Base-by-base conservation (phyloP, 148 eudicot genomes). In the Cornus controversa region DNA sequence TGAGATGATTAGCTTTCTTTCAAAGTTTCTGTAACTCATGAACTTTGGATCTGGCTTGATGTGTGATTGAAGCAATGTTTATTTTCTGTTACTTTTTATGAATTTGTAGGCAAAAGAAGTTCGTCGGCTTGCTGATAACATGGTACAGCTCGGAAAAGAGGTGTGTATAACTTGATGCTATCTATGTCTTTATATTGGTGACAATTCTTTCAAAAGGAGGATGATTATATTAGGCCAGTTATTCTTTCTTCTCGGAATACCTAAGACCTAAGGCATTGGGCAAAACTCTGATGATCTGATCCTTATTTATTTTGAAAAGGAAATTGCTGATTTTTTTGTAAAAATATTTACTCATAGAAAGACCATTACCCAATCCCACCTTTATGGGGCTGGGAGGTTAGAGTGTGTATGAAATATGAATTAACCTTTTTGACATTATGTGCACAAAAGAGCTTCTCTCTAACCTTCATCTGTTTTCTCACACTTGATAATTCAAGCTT, bases 61-160 rank as follows among this genome's bases (percentile, higher is more conserved):
- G 15, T 1, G 15, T 50, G 18, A 50, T 50, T 50, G 20, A 50
- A 50, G 20, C 18, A 2, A 50, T 50, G 18, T 15, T 1, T 50
- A 3, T 50, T 13, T 50, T 40, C 45, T 40, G 45, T 50, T 50
- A 50, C 34, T 31, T 31, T 31, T 31, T 31, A 31, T 31, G 34
- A 13, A 16, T 11, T 50, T 73, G 66, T 78, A 95, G 97, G 98
- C 98, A 26, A 95, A 95, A 87, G 96, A 93, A 84, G 85, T 95
- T 72, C 96, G 98, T 1, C 83, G 98, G 82, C 89, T 95, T 82
- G 98, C 98, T 84, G 98, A 95, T 81, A 95, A 89, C 76, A 95
- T 95, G 98, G 92, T 95, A 67, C 91, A 91, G 77, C 87, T 93
- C 27, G 98, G 98, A 28, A 93, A 93, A 86, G 96, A 95, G 91